Evolutionary conservation across 1,284 basidiomycete species (phyloP).

Genomic region (Boletellus deceptivus): DNA sequence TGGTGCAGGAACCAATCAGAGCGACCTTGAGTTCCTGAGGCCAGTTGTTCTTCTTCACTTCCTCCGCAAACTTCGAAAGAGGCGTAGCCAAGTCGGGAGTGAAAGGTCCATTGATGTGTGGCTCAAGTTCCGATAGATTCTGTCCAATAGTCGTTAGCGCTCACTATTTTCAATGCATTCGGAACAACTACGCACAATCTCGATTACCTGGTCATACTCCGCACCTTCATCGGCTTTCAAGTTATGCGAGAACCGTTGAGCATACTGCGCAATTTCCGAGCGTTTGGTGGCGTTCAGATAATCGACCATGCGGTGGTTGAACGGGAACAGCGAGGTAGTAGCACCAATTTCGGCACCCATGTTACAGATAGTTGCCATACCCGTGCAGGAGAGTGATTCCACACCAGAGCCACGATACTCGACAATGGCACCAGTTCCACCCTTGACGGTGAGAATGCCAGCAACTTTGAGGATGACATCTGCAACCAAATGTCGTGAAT

Average conservation of each 20-base stretch:
- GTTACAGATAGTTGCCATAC: conserved; percentile 99
- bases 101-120: conserved; percentile 99
- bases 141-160: conserved; percentile 26
- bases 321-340: conserved; percentile 98
- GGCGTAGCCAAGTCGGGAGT: conserved; percentile 95
- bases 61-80: conserved; percentile 91
- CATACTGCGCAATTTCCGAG: conserved; percentile 85
- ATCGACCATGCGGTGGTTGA: conserved; percentile 91
- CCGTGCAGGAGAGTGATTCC: conserved; percentile 94
- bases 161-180: neutral
- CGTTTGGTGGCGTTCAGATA: conserved; percentile 96
- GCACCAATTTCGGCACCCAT: conserved; percentile 99
- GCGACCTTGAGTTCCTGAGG: conserved; percentile 96
- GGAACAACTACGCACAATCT: conserved; percentile 67
- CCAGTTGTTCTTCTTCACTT: conserved; percentile 96
- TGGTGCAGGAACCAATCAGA: conserved; percentile 99
- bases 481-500: conserved; percentile 29
- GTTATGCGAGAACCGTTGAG: conserved; percentile 89
- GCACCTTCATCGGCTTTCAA: conserved; percentile 85
- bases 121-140: conserved; percentile 96
- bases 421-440: conserved; percentile 95
- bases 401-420: conserved; percentile 95
- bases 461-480: conserved; percentile 98
- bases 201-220: conserved; percentile 93
- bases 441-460: conserved; percentile 96